A percentile compares a stretch with the other conserved stretches of the same genome.
These are phyloP conservation scores for Dactylellina parvicollis DNA, from an alignment of 2,329 filamentous ascomycete genomes.

Conservation along the genomic window DNA sequence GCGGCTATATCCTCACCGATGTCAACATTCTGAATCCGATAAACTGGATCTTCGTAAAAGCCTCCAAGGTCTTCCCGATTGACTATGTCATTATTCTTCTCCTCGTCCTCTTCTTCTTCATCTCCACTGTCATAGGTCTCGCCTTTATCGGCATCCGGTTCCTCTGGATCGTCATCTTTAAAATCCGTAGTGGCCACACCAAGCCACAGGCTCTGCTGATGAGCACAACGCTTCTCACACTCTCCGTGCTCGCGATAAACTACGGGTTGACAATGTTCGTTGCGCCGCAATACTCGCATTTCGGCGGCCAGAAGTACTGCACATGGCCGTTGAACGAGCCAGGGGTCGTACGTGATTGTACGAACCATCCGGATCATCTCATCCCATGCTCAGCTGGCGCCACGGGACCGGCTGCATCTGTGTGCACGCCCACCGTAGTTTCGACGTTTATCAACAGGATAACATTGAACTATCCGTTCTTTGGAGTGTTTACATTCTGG, in stretches of 20 bases:
- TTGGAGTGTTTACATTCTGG: constrained; percentile 94
- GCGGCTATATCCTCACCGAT: constrained; percentile 88
- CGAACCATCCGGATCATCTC: constrained; percentile 74
- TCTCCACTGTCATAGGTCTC: constrained; percentile 84
- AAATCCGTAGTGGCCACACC: constrained; percentile 86
- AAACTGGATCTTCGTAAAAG: constrained; percentile 86
- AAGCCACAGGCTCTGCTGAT: constrained; percentile 91
- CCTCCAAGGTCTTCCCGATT: constrained; percentile 84
- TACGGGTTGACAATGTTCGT: constrained; percentile 92
- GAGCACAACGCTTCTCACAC: constrained; percentile 86
- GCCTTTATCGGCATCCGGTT: constrained; percentile 91
- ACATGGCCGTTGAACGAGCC: constrained; percentile 72
- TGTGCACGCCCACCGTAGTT: constrained; percentile 91
- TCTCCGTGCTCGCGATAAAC: constrained; percentile 90
- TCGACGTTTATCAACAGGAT: constrained; percentile 93
- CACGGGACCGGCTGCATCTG: constrained; percentile 75
- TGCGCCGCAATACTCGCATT: constrained; percentile 94
- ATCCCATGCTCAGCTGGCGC: constrained; percentile 82
- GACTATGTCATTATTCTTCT: constrained; percentile 91
- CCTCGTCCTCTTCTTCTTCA: constrained; percentile 86
- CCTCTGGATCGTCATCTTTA: constrained; percentile 93
- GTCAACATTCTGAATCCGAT: constrained; percentile 95
- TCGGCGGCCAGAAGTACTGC: constrained; percentile 94
- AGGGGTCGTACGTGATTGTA: constrained; percentile 74
- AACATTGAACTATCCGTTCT: constrained; percentile 93